Evolutionary conservation across 257 asterid species (phyloP).

Genomic region (Ilex aquifolium): DNA sequence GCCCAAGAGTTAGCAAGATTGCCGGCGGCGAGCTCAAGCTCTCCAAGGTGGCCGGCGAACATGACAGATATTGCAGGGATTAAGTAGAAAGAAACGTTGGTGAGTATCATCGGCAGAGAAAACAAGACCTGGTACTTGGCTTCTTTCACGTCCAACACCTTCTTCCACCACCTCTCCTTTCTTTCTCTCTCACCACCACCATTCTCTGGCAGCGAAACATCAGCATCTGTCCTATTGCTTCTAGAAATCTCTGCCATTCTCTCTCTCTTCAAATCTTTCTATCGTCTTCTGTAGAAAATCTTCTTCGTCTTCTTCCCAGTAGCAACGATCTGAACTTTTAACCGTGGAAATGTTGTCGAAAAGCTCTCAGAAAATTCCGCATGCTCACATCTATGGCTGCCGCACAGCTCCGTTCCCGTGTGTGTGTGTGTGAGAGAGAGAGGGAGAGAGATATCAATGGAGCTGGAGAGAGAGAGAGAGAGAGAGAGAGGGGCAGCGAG

Average conservation of each 20-base stretch:
- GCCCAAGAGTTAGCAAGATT: slow-evolving; percentile 84
- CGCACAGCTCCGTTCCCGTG: no score
- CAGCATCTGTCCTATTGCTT: neutral
- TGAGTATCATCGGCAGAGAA: slow-evolving; percentile 57
- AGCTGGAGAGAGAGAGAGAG: neutral
- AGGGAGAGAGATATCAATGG: neutral
- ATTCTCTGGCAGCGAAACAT: no score
- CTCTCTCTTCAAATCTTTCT: no score
- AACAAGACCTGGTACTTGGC: slow-evolving; percentile 54
- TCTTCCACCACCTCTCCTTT: slow-evolving; percentile 12
- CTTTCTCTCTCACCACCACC: slow-evolving; percentile 1
- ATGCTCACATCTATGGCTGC: no score
- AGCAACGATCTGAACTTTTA: no score
- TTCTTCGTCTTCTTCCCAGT: no score
- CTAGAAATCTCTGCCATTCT: neutral
- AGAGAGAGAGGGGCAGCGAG: no score
- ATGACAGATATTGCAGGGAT: slow-evolving; percentile 69
- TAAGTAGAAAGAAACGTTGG: slow-evolving; percentile 39
- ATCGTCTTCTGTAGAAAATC: no score
- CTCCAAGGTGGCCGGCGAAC: slow-evolving; percentile 85
- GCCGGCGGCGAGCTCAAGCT: slow-evolving; percentile 61
- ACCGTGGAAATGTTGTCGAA: no score
- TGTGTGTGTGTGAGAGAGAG: no score
- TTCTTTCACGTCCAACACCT: slow-evolving; percentile 47
- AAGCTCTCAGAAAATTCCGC: no score